Conservation (phyloP, 345 rosid species). For the Pelargonium nanum region DNA sequence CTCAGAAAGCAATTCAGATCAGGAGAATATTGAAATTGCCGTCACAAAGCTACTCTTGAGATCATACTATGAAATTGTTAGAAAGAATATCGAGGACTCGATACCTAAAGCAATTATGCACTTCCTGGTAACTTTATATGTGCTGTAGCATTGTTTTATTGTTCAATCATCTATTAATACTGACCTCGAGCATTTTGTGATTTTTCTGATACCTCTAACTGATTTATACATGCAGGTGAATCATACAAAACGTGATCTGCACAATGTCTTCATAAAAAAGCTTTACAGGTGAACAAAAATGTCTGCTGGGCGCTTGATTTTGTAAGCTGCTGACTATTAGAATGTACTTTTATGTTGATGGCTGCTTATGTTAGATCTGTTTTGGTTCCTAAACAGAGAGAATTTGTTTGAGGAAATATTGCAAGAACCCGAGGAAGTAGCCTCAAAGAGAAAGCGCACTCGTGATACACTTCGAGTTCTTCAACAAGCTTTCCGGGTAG, state of each 20-base stretch:
- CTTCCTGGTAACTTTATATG: conserved; percentile 51
- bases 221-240: conserved; percentile 55
- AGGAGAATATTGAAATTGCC: conserved; percentile 64
- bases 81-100: conserved; percentile 83
- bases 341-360: background rate
- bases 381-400: conserved; percentile 63
- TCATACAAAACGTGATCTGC: conserved; percentile 92
- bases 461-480: conserved; percentile 79
- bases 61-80: conserved; percentile 90
- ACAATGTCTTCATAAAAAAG: conserved; percentile 84
- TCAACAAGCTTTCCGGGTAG: conserved; percentile 86
- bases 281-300: conserved; percentile 65
- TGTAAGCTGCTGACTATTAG: background rate
- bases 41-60: conserved; percentile 70
- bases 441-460: conserved; percentile 71
- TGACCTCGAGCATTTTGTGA: background rate
- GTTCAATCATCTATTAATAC: background rate
- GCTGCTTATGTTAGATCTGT: background rate
- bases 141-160: background rate
- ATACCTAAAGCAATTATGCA: conserved; percentile 97
- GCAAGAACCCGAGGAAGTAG: conserved; percentile 94
- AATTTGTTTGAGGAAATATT: conserved; percentile 96
- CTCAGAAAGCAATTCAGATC: conserved; percentile 69
- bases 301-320: background rate
- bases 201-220: background rate